Evolutionary conservation across 2,329 filamentous ascomycete species (phyloP).

Genomic region (Chaetomiaceae sp.): DNA sequence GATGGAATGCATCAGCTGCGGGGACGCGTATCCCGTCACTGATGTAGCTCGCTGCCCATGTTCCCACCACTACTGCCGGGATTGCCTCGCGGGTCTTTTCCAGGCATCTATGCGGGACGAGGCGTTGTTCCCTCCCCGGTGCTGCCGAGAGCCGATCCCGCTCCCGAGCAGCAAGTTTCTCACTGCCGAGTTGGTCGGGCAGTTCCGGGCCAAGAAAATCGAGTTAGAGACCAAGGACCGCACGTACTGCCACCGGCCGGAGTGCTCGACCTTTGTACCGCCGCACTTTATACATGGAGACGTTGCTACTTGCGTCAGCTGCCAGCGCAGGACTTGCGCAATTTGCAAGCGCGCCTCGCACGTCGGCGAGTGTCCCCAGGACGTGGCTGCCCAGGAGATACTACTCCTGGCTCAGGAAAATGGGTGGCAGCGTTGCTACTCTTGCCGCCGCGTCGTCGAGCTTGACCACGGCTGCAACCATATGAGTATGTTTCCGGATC

Average conservation of each 20-base stretch:
- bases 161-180: conserved; percentile 34
- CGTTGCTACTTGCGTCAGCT: conserved; percentile 40
- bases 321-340: conserved; percentile 42
- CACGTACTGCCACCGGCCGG: conserved; percentile 44
- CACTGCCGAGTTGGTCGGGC: conserved; percentile 28
- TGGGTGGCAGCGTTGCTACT: conserved; percentile 48
- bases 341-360: conserved; percentile 47
- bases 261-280: conserved; percentile 46
- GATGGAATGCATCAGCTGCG: background rate
- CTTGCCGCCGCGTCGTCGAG: conserved; percentile 46
- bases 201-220: conserved; percentile 41
- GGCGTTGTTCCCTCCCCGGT: conserved; percentile 50
- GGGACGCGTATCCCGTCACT: background rate
- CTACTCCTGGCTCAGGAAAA: conserved; percentile 37
- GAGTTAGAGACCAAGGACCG: conserved; percentile 45
- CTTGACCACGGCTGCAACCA: conserved; percentile 49
- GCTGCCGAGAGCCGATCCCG: conserved; percentile 42
- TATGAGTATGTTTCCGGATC: conserved; percentile 44
- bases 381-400: conserved; percentile 37
- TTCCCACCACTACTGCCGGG: conserved; percentile 47
- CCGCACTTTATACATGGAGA: conserved; percentile 29
- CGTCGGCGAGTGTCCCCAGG: conserved; percentile 42
- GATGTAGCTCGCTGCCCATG: conserved; percentile 30
- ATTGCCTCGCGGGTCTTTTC: conserved; percentile 45
- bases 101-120: conserved; percentile 42